Evolutionary conservation across 305 asterid genomes (phyloP), one percentile per base, ranked within the genome.

Genomic region (Lippia alba): DNA sequence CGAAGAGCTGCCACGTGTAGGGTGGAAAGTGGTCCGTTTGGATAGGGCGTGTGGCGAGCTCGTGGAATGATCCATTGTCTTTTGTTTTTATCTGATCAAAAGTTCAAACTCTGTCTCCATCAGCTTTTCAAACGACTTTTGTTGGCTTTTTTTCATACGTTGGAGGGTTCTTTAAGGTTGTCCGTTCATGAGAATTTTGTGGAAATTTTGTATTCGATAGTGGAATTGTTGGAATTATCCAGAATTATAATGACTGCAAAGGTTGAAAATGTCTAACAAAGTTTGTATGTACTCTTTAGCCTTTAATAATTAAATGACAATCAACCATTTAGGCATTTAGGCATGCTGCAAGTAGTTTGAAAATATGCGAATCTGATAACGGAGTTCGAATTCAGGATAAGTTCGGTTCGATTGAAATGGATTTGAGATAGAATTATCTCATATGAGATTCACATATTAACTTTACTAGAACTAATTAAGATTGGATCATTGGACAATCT

Each of bases 41-140:
- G 55, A 49, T 19, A 49, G 55, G 55, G 55, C 55, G 55, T 49
- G 55, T 49, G 55, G 55, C 55, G 15, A 18, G 55, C 55, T 49
- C 55, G 55, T 49, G 55, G 55, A 6, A 3, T 49, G 18, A 49
- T 49, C 55, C 55, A 49, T 14, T 14, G 16, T 46, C 5, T 5
- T n/a, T 49, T 49, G 55, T n/a, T 39, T 17, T 7, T 4, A n/a
- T n/a, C 55, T 49, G 18, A 49, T 14, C 18, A 49, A 49, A 49
- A 14, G 55, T 49, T 15, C 4, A 5, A 14, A 49, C 15, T 24
- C 30, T 24, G 30, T 24, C 30, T 24, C 30, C 30, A 24, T 24
- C 55, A 49, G 55, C 55, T 14, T 12, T 49, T 49, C 19, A 4
- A 49, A 39, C n/a, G 30, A 49, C 19, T 9, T 49, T 14, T 49